phyloP scores from a whole-genome alignment of 75 land plant genomes.

The Pinus tabuliformis region DNA sequence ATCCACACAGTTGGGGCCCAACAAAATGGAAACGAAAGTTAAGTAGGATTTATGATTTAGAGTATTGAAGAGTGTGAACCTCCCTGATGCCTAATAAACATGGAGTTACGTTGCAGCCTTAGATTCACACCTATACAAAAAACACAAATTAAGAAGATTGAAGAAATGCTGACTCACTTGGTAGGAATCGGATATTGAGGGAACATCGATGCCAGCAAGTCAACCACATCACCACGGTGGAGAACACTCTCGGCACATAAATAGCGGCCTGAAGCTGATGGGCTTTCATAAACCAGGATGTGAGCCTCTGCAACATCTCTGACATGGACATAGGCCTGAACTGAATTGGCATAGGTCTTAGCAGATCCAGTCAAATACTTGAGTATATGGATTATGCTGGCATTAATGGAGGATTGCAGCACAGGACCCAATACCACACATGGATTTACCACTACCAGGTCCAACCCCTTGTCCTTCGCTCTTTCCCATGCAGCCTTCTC shows the following conservation, averaged over 20 bases:
- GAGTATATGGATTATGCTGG: slow-evolving; percentile 70
- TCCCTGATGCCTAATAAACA: no score
- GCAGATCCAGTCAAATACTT: slow-evolving; percentile 85
- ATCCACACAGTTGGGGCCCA: no score
- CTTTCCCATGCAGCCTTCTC: slow-evolving; percentile 83
- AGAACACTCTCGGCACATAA: slow-evolving; percentile 65
- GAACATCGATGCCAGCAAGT: slow-evolving; percentile 56
- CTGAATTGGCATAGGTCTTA: slow-evolving; percentile 68
- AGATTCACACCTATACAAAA: no score
- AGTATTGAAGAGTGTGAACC: no score
- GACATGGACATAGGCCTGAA: slow-evolving; percentile 83
- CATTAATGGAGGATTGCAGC: slow-evolving; percentile 74
- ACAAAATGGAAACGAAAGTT: no score
- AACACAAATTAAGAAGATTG: no score
- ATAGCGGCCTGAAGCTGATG: slow-evolving; percentile 73
- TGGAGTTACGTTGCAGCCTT: no score
- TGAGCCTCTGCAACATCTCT: slow-evolving; percentile 87
- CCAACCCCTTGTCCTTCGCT: slow-evolving; percentile 60
- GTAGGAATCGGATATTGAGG: slow-evolving; percentile 63
- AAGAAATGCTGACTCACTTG: slow-evolving; percentile 34
- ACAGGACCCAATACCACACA: slow-evolving; percentile 82
- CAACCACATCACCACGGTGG: slow-evolving; percentile 69
- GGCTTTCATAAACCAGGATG: slow-evolving; percentile 68
- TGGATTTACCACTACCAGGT: slow-evolving; percentile 79
- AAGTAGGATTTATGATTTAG: no score